These are phyloP conservation scores for Metschnikowia matae DNA, from an alignment of 805 yeast genomes.

Conservation along the genomic window DNA sequence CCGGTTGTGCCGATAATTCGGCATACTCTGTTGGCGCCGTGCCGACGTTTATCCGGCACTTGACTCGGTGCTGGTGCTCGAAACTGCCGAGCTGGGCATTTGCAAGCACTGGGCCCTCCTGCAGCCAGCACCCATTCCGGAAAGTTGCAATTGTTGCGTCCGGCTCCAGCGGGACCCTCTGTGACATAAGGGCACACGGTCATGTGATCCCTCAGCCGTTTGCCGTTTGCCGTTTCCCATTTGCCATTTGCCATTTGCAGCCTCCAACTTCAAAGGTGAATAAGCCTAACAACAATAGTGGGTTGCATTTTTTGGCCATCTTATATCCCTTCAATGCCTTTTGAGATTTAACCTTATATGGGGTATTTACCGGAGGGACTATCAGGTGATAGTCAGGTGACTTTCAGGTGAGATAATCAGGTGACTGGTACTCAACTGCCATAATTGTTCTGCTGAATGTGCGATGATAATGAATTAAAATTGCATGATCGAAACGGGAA, in stretches of 20 bases:
- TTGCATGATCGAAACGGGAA: too few species aligned
- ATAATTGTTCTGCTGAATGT: too few species aligned
- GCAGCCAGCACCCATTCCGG: background rate
- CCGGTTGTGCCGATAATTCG: slow-evolving; percentile 9
- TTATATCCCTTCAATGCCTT: too few species aligned
- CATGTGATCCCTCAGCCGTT: background rate
- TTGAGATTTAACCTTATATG: too few species aligned
- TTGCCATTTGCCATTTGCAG: background rate
- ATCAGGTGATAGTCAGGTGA: too few species aligned
- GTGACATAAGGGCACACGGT: background rate
- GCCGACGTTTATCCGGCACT: slow-evolving; percentile 1
- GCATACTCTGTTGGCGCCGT: background rate
- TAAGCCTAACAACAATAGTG: too few species aligned
- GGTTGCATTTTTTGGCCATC: too few species aligned
- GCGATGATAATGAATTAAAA: too few species aligned
- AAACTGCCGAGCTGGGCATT: background rate
- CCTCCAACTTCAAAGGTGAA: background rate
- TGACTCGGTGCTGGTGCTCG: background rate
- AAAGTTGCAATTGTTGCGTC: background rate
- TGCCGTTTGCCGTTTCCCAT: too few species aligned
- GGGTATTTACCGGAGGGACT: too few species aligned
- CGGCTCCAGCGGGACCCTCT: background rate
- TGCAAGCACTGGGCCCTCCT: background rate
- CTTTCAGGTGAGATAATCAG: too few species aligned
- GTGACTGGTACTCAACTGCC: too few species aligned